Evolutionary conservation across 1,139 yeast species (phyloP).

Genomic region (Wickerhamomyces sp.): DNA sequence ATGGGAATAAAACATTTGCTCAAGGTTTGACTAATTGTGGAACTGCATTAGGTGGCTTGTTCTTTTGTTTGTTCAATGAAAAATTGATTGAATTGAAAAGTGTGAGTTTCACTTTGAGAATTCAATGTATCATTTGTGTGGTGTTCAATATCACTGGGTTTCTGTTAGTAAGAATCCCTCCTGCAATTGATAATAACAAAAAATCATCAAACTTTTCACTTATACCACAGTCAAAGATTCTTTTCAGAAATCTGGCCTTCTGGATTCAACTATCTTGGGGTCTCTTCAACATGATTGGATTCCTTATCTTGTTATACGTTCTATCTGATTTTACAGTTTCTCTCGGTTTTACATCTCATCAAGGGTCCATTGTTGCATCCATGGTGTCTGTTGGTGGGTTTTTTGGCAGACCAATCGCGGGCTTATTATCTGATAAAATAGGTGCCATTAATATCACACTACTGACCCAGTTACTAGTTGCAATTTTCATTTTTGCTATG

Average conservation of each 20-base stretch:
- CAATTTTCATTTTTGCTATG: constrained; percentile 39
- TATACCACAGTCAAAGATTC: constrained; percentile 14
- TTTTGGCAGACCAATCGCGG: constrained; percentile 56
- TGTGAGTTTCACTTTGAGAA: constrained; percentile 58
- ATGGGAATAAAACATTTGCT: constrained; percentile 41
- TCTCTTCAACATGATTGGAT: constrained; percentile 44
- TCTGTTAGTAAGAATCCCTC: constrained; percentile 35
- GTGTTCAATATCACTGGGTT: constrained; percentile 28
- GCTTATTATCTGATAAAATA: constrained; percentile 44
- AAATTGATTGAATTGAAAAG: constrained; percentile 34
- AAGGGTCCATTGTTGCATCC: constrained; percentile 54
- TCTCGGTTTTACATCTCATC: constrained; percentile 47
- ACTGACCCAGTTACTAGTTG: constrained; percentile 24
- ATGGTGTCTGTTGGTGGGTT: constrained; percentile 53
- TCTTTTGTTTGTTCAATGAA: constrained; percentile 30
- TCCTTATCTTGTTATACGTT: constrained; percentile 50
- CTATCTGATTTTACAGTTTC: constrained; percentile 51
- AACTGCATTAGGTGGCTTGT: constrained; percentile 44
- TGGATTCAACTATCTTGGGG: constrained; percentile 45
- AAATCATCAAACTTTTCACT: constrained; percentile 4
- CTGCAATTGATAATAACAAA: neutral
- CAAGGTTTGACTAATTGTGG: constrained; percentile 45
- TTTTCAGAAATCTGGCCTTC: constrained; percentile 33
- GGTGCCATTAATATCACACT: constrained; percentile 49
- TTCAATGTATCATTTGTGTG: constrained; percentile 41